Base-by-base conservation (phyloP, 768 basidiomycete species). In the Cyathus striatus region DNA sequence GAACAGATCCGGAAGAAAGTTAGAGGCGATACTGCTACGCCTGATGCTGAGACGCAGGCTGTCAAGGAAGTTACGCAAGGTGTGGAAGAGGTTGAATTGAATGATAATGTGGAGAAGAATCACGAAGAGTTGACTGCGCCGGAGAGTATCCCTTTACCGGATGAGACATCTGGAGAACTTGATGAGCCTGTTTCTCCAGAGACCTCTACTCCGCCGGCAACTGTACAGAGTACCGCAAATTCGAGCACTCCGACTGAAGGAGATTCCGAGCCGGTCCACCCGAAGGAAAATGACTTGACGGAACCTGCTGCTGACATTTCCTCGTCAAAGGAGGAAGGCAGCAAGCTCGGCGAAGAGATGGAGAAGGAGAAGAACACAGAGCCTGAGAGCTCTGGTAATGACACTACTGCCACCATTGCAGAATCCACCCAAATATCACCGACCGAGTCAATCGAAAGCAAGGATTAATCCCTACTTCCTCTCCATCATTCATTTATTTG, bases 51-150 rank as follows among this genome's bases (percentile, higher is more conserved):
- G 51, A 65, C 70, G 10, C 64, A 65, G 44, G 79, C 66, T 23
- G 82, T 87, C 18, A 85, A 81, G 56, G 82, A 81, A 52, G 83
- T 88, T 47, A 85, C 83, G 0, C 57, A 74, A 53, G 84, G 83
- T 3, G 86, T 87, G 38, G 69, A 81, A 48, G 72, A 81, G 48
- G 84, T 86, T 39, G 83, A 79, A 41, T 61, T 86, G 38, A 75
- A 76, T 41, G 81, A 78, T 40, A 62, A 82, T 33, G 70, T 69
- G n/a, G 73, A 70, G 34, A 57, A 49, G 16, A 27, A 12, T 32
- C n/a, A 44, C 38, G 54, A 57, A 35, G 38, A n/a, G 30, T 27
- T 43, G 34, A 45, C 54, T 20, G 55, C 52, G 12, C 66, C 70
- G 3, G 66, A 68, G 50, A 58, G 54, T 35, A 48, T 71, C 17